Evolutionary conservation across 805 yeast genomes (phyloP), one percentile per base, ranked within the genome.

Genomic region (Myxozyma monticola): DNA sequence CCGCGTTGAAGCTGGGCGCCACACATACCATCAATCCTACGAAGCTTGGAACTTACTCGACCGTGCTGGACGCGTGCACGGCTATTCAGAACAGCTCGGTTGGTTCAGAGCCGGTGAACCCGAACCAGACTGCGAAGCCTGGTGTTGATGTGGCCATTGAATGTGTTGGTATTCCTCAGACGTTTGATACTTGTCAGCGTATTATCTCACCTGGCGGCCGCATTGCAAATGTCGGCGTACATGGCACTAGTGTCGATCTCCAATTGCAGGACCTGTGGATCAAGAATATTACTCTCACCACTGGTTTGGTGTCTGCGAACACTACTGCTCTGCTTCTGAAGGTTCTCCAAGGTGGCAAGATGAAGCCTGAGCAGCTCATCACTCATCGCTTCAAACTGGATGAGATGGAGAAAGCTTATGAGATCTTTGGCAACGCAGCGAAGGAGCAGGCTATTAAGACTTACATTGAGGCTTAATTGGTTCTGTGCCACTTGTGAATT

Each of bases 131-230:
- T 5, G 42, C 46, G 12, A 47, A 42, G 36, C 56, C 56, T 6
- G 60, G 60, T 4, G 54, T 52, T 22, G 60, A 56, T 34, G 54
- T 45, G 22, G 60, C 60, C 14, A 52, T 56, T 24, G 60, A 56
- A 17, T 49, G 55, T 15, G 53, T 54, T 26, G 57, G 57, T 14
- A 29, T 40, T 31, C 50, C 54, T 10, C 42, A 39, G 31, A 45
- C 57, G 9, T 48, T 50, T 29, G 47, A 44, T 20, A 49, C 52
- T 2, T 39, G 56, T 33, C 48, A 48, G 37, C 29, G 34, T 28
- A 52, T 53, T 40, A 52, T 52, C 28, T 42, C 47, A 8, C 49
- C 52, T 17, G 56, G 56, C 8, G 56, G 56, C n/a, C 51, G 56
- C 4, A 51, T 51, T 31, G 56, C 56, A 2, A 51, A 51, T 28